phyloP scores from a whole-genome alignment of 768 basidiomycete species.

The Podaxis sp. region DNA sequence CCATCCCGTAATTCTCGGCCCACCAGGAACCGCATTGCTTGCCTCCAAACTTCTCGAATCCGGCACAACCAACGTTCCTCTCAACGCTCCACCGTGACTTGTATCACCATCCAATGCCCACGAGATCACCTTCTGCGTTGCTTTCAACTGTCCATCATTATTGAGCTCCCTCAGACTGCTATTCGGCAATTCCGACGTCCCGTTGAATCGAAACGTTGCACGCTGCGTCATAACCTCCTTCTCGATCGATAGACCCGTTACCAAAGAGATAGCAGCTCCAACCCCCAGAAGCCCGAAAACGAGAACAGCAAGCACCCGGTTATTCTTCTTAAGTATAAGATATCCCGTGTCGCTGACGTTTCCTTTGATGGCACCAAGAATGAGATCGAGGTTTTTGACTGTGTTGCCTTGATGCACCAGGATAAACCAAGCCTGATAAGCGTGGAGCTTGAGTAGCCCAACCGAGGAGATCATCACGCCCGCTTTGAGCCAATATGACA shows the following conservation, averaged over 20 bases:
- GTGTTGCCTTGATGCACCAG: constrained; percentile 16
- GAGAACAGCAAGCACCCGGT: constrained; percentile 10
- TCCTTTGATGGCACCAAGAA: constrained; percentile 15
- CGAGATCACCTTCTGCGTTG: constrained; percentile 11
- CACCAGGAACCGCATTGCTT: constrained; percentile 9
- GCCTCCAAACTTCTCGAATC: constrained; percentile 8
- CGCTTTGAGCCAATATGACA: constrained; percentile 15
- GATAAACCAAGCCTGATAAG: constrained; percentile 17
- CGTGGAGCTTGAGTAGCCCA: constrained; percentile 14
- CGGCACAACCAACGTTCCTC: constrained; percentile 12
- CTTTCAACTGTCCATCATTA: constrained; percentile 12
- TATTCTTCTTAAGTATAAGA: constrained; percentile 10
- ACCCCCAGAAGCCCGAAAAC: constrained; percentile 11
- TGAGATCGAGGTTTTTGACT: constrained; percentile 15
- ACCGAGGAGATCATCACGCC: constrained; percentile 12
- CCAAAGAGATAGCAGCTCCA: constrained; percentile 8
- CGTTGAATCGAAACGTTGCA: constrained; percentile 4
- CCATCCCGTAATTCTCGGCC: constrained; percentile 6
- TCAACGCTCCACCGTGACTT: constrained; percentile 9
- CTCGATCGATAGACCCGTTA: constrained; percentile 13
- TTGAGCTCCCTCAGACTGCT: constrained; percentile 6
- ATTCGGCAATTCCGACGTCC: constrained; percentile 8
- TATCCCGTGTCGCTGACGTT: constrained; percentile 10
- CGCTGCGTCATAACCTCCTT: neutral
- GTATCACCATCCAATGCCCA: constrained; percentile 14